These are phyloP conservation scores for Eucalyptus leucophloia DNA, from an alignment of 345 rosid genomes.

Conservation along the genomic window DNA sequence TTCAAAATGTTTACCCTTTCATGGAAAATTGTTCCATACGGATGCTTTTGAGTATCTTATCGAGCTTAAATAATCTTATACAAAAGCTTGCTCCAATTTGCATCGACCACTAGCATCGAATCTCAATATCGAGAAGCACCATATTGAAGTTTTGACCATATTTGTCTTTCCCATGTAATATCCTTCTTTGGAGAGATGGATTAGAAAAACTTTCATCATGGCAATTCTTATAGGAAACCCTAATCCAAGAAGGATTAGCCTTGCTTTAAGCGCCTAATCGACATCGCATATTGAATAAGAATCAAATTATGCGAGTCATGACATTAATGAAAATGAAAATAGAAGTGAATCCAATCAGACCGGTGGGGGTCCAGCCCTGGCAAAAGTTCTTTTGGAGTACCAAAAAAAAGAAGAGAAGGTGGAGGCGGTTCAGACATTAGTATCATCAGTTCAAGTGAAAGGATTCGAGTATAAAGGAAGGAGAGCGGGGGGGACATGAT, in stretches of 20 bases:
- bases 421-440: background rate
- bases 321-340: background rate
- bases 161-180: background rate
- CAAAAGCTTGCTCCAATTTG: background rate
- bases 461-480: background rate
- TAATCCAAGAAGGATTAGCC: background rate
- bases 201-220: background rate
- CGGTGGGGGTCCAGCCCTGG: background rate
- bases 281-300: background rate
- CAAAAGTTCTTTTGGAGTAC: background rate
- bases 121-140: background rate
- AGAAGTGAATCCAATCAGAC: background rate
- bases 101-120: fast-evolving
- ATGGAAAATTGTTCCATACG: background rate
- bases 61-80: background rate
- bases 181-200: background rate
- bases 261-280: background rate
- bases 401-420: background rate
- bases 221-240: background rate
- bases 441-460: background rate
- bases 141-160: background rate
- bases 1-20: background rate
- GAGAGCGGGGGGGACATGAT: background rate
- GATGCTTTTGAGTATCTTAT: background rate
- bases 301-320: background rate